Percentiles rank a stretch among this genome's conserved stretches.
Evolutionary conservation across 371 early-diverging fungal species (phyloP).

Genomic region (Chytridium lagenaria): DNA sequence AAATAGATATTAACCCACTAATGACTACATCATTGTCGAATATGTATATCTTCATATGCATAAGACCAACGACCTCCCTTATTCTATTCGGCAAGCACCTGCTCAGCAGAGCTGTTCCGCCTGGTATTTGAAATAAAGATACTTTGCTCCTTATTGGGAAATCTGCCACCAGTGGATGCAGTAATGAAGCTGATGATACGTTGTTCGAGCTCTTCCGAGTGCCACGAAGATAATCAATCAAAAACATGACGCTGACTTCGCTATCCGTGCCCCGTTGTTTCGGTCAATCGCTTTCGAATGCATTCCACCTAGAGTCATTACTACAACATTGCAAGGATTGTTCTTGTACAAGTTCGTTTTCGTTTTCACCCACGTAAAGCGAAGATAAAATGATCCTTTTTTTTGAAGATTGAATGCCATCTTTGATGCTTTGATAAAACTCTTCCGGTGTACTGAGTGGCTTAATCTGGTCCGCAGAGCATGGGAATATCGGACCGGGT

Average conservation of each 20-base stretch:
- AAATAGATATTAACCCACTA: conserved; percentile 69
- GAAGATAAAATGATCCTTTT: conserved; percentile 81
- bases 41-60: conserved; percentile 92
- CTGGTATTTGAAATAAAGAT: conserved; percentile 47
- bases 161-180: conserved; percentile 70
- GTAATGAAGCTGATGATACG: conserved; percentile 69
- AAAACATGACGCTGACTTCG: conserved; percentile 64
- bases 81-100: conserved; percentile 75
- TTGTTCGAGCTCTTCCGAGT: conserved; percentile 69
- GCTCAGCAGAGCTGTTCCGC: conserved; percentile 7
- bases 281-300: conserved; percentile 40
- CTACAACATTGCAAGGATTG: neutral
- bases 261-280: conserved; percentile 58
- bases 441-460: conserved; percentile 42
- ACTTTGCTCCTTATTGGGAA: conserved; percentile 73
- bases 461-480: conserved; percentile 23
- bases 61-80: conserved; percentile 91
- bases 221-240: conserved; percentile 88
- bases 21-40: conserved; percentile 89
- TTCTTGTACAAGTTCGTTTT: conserved; percentile 71
- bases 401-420: conserved; percentile 65
- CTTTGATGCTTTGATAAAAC: conserved; percentile 37
- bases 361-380: conserved; percentile 85
- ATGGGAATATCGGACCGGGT: conserved; percentile 1
- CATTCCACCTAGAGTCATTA: conserved; percentile 8